Evolutionary conservation across 805 yeast species (phyloP).

Genomic region (Candida nanaspora): DNA sequence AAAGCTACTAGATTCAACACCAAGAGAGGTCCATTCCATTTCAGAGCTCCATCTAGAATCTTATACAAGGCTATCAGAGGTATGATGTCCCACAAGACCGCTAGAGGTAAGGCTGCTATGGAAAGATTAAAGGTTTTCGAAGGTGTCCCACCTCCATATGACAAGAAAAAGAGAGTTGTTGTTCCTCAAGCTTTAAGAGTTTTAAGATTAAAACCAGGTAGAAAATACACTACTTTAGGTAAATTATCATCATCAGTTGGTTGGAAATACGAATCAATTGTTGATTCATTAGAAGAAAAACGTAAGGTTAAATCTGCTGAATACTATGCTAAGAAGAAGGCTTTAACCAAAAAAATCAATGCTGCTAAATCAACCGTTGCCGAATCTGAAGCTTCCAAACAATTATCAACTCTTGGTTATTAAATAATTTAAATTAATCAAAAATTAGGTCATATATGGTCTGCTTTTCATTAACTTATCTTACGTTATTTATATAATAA

Average conservation of each 20-base stretch:
- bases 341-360: slow-evolving; percentile 85
- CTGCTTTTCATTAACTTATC: slow-evolving; percentile 2
- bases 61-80: slow-evolving; percentile 99
- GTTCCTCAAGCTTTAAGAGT: slow-evolving; percentile 99
- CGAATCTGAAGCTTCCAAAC: slow-evolving; percentile 83
- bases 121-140: slow-evolving; percentile 99
- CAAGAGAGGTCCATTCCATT: slow-evolving; percentile 99
- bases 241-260: slow-evolving; percentile 95
- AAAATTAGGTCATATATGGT: neutral
- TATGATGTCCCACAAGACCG: slow-evolving; percentile 99
- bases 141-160: slow-evolving; percentile 99
- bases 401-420: slow-evolving; percentile 97
- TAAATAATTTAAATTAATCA: slow-evolving; percentile 35
- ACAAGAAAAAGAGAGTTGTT: slow-evolving; percentile 99
- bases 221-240: slow-evolving; percentile 98
- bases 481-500: neutral
- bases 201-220: slow-evolving; percentile 98
- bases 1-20: slow-evolving; percentile 99
- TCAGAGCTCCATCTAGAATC: slow-evolving; percentile 99
- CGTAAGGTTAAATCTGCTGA: slow-evolving; percentile 98
- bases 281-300: slow-evolving; percentile 97
- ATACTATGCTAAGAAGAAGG: slow-evolving; percentile 97
- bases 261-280: slow-evolving; percentile 99
- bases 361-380: slow-evolving; percentile 85
- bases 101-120: slow-evolving; percentile 99